phyloP scores from a whole-genome alignment of 768 basidiomycete species.

The Tulasnella sp. region DNA sequence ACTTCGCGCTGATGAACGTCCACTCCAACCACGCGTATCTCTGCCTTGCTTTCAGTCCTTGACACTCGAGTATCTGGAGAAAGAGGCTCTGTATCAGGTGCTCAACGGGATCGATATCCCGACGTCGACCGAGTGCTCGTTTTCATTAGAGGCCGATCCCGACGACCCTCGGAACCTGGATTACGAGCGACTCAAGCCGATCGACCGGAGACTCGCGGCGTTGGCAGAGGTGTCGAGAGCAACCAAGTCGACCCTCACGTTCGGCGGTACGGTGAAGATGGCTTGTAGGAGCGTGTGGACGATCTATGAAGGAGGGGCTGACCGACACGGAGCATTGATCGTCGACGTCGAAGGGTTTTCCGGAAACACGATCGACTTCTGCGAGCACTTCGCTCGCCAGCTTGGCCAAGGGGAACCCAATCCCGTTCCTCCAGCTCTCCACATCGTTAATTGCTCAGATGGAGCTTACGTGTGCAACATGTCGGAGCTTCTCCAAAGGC shows the following conservation, averaged over 20 bases:
- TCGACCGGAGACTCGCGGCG: neutral
- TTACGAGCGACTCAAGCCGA: neutral
- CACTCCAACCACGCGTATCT: neutral
- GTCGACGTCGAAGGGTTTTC: too few species aligned
- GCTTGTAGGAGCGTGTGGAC: too few species aligned
- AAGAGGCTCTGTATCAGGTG: neutral
- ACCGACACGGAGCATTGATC: neutral
- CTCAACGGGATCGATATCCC: neutral
- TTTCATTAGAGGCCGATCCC: too few species aligned
- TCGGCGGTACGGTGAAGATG: neutral
- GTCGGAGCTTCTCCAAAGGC: too few species aligned
- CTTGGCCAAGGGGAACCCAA: too few species aligned
- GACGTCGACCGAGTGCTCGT: neutral
- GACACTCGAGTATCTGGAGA: neutral
- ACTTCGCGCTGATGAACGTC: neutral
- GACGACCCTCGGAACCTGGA: too few species aligned
- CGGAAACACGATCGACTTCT: too few species aligned
- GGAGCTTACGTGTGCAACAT: too few species aligned
- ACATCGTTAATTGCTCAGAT: too few species aligned
- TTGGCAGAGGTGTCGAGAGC: neutral
- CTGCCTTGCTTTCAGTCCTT: neutral
- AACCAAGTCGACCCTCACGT: neutral
- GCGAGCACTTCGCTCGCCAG: too few species aligned
- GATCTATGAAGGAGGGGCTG: too few species aligned
- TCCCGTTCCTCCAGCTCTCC: too few species aligned